Conservation (phyloP, 202 grass and related monocot species). For the Hordeum pubiflorum region DNA sequence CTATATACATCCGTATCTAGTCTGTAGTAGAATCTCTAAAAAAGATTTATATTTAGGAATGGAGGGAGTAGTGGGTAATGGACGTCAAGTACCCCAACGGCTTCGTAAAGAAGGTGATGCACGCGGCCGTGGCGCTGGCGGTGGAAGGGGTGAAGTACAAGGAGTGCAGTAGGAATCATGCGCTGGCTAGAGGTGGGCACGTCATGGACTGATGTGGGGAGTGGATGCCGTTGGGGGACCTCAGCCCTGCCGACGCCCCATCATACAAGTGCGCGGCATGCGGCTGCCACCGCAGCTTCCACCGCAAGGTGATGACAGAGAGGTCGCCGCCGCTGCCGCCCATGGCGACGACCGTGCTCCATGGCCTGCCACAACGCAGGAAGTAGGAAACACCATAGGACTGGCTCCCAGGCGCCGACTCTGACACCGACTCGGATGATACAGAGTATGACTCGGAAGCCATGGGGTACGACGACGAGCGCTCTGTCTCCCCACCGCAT, state of each 20-base stretch:
- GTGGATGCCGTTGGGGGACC: conserved; percentile 62
- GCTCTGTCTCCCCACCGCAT: conserved; percentile 33
- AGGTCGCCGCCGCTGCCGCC: too few relatives aligned
- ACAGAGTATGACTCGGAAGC: conserved; percentile 24
- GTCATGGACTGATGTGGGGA: conserved; percentile 83
- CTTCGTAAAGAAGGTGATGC: conserved; percentile 42
- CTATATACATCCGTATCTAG: too few relatives aligned
- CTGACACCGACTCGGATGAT: conserved; percentile 27
- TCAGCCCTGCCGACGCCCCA: not conserved
- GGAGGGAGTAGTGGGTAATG: not conserved
- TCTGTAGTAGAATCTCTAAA: too few relatives aligned
- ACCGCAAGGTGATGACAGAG: conserved; percentile 31
- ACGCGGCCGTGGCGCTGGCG: not conserved
- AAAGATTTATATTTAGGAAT: too few relatives aligned
- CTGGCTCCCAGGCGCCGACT: not conserved
- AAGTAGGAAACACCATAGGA: conserved; percentile 2
- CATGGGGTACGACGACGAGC: conserved; percentile 36
- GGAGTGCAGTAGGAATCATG: conserved; percentile 96
- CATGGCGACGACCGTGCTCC: too few relatives aligned
- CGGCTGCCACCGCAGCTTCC: conserved; percentile 88
- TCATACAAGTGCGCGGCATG: conserved; percentile 75
- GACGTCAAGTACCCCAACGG: conserved; percentile 75
- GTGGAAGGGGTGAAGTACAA: conserved; percentile 35
- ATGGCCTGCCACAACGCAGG: not conserved
- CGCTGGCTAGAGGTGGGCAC: conserved; percentile 59